Evolutionary conservation across 2,329 filamentous ascomycete genomes (phyloP), one percentile per base, ranked within the genome.

Genomic region (Epichloe typhina): DNA sequence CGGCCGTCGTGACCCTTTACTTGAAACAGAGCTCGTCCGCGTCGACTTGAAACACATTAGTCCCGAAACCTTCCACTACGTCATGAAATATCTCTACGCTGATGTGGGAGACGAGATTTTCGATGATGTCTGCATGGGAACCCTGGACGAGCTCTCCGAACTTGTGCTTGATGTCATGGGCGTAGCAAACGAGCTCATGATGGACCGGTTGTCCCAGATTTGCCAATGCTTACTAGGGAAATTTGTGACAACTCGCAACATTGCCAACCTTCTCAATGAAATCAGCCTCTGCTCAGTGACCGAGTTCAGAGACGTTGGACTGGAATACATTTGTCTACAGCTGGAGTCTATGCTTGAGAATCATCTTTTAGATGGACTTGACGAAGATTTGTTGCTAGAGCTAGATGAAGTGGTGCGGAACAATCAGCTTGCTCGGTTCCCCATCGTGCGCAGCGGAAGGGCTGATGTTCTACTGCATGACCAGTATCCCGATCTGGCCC

Each of bases 321-420:
- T 97, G 33, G 88, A 95, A 64, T 98, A 96, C 62, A 81, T 96
- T 21, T 95, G 89, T 59, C 71, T 95, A 43, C 94, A 95, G 60
- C 74, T 97, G 52, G 93, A 98, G 65, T 81, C 83, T 6, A 88
- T 97, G 76, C 80, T 98, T 47, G 89, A 96, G 61, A 95, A 95
- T 55, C 84, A 88, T 58, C 75, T 91, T 15, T 75, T 98, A 3
- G 86, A 94, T 56, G 84, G 88, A 52, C 76, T 98, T 15, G 90
- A 97, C 50, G 80, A 86, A 41, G 84, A 94, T 53, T 69, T 97
- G n/a, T 69, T 96, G 15, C 60, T 77, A 3, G 88, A 96, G 50
- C 75, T 98, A 3, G 88, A 96, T 62, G 73, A 77, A 47, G 77
- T 88, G 11, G 88, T 95, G 13, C 83, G 84, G 52, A 80, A 83